Evolutionary conservation across 305 asterid genomes (phyloP), one percentile per base, ranked within the genome.

Genomic region (Fraxinus nigra): DNA sequence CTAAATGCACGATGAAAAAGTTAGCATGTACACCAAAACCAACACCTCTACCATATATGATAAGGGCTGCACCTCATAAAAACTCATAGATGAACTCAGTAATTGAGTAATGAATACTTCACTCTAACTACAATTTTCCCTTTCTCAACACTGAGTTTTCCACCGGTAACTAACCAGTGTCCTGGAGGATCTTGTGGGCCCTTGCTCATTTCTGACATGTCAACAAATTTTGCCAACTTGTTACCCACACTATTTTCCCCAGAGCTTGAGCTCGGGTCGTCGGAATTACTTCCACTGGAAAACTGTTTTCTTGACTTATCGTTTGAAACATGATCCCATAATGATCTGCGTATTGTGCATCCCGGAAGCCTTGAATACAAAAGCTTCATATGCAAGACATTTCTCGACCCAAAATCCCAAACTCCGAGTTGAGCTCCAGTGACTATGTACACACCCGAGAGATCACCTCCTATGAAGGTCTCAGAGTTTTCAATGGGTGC

Each of bases 381-480:
- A 32, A 94, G 95, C 87, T 90, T 92, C 96, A 94, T 80, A 72
- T 92, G 91, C 78, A 94, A 88, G 20, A 94, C 97, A 2, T 90
- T 94, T 89, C 95, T 88, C 14, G 98, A 88, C 26, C 98, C 98
- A 33, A 94, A 92, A 88, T 94, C 92, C 97, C 98, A 92, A 30
- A 92, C 98, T 22, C 98, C 97, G 7, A 94, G 96, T 87, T 94
- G 98, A 34, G 95, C 97, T 76, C 98, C 98, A 0, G 97, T 94
- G 37, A 92, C 96, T 70, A 94, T 86, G 84, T 85, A 82, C 59
- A 91, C 93, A 0, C 94, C 93, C 1, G 89, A 86, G 28, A 89
- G 84, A 77, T 90, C 94, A 38, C 90, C 89, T 5, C 69, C 69
- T 7, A 94, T 84, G 83, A 91, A 92, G 32, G 88, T 88, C 28